Evolutionary conservation across 306 rosid genomes (phyloP), one percentile per base, ranked within the genome.

Genomic region (Calophaca sinica): DNA sequence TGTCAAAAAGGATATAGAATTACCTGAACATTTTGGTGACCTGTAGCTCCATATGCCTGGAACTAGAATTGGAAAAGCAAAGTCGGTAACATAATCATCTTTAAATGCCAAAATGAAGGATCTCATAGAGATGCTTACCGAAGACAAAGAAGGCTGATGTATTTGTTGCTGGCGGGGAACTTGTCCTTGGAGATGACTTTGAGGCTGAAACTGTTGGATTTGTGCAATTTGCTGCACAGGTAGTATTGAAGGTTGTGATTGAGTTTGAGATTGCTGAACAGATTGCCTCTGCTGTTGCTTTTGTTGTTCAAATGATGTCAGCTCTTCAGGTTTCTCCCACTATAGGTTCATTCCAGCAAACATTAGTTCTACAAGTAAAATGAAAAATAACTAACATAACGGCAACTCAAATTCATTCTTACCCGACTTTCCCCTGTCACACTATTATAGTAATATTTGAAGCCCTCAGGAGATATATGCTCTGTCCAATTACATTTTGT

Each of bases 271-370:
- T 79, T 84, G 90, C 85, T 80, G 87, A 84, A 79, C 81, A 74
- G 88, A 68, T 69, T 81, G 74, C 69, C 80, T 88, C 79, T 70
- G 94, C 75, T 90, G 96, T 68, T 86, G 87, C 70, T 70, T 79
- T 75, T 85, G 88, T 75, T 77, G 90, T 86, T 96, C 99, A 70
- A 58, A 74, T 72, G 41, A 68, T 4, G 68, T 59, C 62, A 92
- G 70, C 85, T 96, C 96, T 62, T 91, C 96, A 48, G 99, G 99
- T 81, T 85, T 96, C 88, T 96, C 99, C 99, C 98, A 96, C 98
- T 92, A 77, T 35, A 86, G 66, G 61, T 88, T 68, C 68, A 70
- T 55, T 59, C 29, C 57, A 59, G 66, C 13, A 31, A 54, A 81
- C 28, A 38, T 79, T 54, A 85, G 75, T 58, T 70, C 60, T 68